Evolutionary conservation across 495 filamentous ascomycete species (phyloP), one percentile per base, ranked within the genome.

Genomic region (Talaromyces wortmannii): DNA sequence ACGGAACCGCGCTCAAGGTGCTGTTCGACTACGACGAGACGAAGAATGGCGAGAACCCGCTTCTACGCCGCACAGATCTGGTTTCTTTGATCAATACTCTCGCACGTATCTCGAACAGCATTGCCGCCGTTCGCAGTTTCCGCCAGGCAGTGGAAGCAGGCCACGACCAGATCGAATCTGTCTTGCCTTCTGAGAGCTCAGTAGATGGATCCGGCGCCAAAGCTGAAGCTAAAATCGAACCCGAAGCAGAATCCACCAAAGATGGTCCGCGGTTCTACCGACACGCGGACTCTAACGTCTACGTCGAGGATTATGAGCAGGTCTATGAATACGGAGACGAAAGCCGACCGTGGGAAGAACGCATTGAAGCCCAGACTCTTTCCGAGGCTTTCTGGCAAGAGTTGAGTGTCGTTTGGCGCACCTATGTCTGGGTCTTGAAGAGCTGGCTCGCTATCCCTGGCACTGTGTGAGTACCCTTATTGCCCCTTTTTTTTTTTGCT

Each of bases 31-130:
- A 92, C 59, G 91, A 95, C 65, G 85, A 89, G 67, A 86, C 84
- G 58, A 84, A 88, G 48, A 80, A 86, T 53, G 80, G 81, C 32
- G 79, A 85, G 56, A 87, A 89, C 57, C 92, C 91, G 6, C 77
- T 78, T 42, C 75, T 97, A 17, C 82, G 92, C 59, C 78, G 94
- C 55, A 97, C 92, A 10, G 94, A 98, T 71, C 70, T 98, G 32
- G 95, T 98, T 2, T 89, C 94, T 8, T 75, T 98, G 45, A 83
- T 98, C 66, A 98, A 98, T 67, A 97, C 95, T 2, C 84, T 96
- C 45, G 90, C 87, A 31, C 82, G 91, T 40, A 84, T 98, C 52
- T 88, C 87, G 45, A 84, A 86, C 65, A 90, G 87, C 55, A 64
- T 98, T 45, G 73, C 77, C 4, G 91, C 91, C 3, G 74, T 95